Base-by-base conservation (phyloP, 345 rosid genomes). In the Turritis glabra region DNA sequence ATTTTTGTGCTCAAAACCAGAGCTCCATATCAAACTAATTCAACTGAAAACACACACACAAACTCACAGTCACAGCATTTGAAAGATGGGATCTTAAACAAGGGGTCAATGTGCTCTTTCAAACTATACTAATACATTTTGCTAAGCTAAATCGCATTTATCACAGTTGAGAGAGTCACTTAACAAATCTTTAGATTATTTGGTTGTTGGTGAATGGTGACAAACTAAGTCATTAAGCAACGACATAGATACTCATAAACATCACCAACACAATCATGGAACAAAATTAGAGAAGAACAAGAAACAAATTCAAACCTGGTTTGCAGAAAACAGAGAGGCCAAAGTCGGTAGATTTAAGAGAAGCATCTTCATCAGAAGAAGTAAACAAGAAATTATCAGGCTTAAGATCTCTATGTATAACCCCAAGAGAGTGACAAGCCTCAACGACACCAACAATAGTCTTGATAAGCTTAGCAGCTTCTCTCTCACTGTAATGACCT, bases 361-460 rank as follows among this genome's bases (percentile, higher is more conserved):
- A 71, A 79, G 96, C 82, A 80, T 88, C 91, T 74, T 90, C 96
- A 48, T 85, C 89, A 62, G 52, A 79, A 69, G 82, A 77, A 48
- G 67, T 44, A 41, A 90, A 85, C 83, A 90, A 81, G 81, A 90
- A 90, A 56, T 90, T 88, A 77, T 90, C 96, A 75, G 96, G 96
- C 79, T 89, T 89, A 25, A 89, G 87, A 75, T 89, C 95, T 71
- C 95, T 85, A 37, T 89, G 93, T 80, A 89, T 76, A 53, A 87
- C 94, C 17, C 95, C 91, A 69, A 86, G 85, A 69, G 93, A 86
- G 74, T 90, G 96, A 48, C 93, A 90, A 75, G 86, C 50, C 73
- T 90, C 86, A n/a, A 88, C 87, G 14, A 90, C 93, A 0, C 88
- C 90, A 82, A 90, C 93, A 79, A 90, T 84, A n/a, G 90, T 86